Base-by-base conservation (phyloP, 305 asterid species). In the Fraxinus nigra region DNA sequence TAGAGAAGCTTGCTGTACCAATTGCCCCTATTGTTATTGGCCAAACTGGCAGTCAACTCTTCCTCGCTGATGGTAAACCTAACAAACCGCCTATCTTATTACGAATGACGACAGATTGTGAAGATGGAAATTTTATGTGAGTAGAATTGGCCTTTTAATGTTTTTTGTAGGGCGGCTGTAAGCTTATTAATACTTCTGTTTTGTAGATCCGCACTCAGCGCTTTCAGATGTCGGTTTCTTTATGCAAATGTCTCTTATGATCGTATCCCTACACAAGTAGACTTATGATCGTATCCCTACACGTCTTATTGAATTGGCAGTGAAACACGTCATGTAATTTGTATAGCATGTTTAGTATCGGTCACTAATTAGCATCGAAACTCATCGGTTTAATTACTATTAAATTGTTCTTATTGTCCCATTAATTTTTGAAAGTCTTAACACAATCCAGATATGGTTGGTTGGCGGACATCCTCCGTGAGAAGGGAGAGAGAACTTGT, bases 381-480 rank as follows among this genome's bases (percentile, higher is more conserved):
- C 18, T 63, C 16, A 51, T 51, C 4, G 76, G 32, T 78, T 79
- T 70, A 78, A 46, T 80, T 26, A 78, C 75, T 28, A 67, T 13
- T 26, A 28, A 26, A 67, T 9, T 67, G 30, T 77, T 81, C 8
- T 65, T 70, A 70, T 74, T 73, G 78, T 84, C 82, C 28, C 74
- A 7, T 84, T 54, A 5, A 61, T 79, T 82, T 77, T 76, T 73
- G 76, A 78, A 78, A 81, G 84, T 83, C 93, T 91, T 95, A 85
- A 87, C 90, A 13, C 79, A 59, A 43, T 85, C 84, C 80, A 93
- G 98, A 96, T 90, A 86, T 94, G 98, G 99, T 96, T 85, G 99
- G 99, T 77, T 94, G 98, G 98, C 98, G 98, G 73, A 96, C 98
- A 48, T 92, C 98, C 61, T 96, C 98, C 48, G 84, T 96, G 79